Percentiles rank a stretch among this genome's conserved stretches.
phyloP scores from a whole-genome alignment of 768 basidiomycete species.

The Boletus insuetus region DNA sequence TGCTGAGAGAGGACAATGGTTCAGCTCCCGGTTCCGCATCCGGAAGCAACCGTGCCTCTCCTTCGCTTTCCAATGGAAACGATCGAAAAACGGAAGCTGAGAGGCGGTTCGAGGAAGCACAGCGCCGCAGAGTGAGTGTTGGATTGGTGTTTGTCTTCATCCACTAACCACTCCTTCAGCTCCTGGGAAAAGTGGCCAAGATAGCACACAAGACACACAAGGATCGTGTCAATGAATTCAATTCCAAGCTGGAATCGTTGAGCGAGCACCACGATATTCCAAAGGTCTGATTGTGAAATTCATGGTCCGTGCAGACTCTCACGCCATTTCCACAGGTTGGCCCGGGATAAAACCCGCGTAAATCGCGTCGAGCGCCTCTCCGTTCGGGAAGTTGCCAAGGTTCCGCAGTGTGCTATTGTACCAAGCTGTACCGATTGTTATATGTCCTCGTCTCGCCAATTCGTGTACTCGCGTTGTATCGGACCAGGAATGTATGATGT shows the following conservation, averaged over 20 bases:
- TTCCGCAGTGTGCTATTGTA: constrained; percentile 10
- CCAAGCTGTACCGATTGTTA: constrained; percentile 18
- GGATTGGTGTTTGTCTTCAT: neutral
- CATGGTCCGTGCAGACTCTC: constrained; percentile 31
- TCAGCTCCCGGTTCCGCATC: constrained; percentile 42
- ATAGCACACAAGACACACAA: constrained; percentile 87
- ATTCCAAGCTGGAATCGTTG: constrained; percentile 77
- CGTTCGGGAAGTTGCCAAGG: constrained; percentile 1
- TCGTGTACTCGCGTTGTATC: constrained; percentile 22
- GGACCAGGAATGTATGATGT: constrained; percentile 23
- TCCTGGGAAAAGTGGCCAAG: constrained; percentile 70
- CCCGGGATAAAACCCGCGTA: constrained; percentile 63
- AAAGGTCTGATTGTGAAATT: constrained; percentile 51
- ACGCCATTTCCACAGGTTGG: constrained; percentile 58
- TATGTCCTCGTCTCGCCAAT: constrained; percentile 13
- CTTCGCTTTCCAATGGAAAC: constrained; percentile 46
- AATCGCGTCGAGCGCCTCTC: constrained; percentile 29
- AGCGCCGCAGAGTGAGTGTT: constrained; percentile 67
- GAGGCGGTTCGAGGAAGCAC: constrained; percentile 84
- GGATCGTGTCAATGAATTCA: constrained; percentile 90
- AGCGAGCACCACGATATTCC: constrained; percentile 96
- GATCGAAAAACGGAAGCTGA: constrained; percentile 84
- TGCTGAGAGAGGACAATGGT: constrained; percentile 47
- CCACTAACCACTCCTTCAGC: constrained; percentile 41
- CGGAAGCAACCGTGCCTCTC: constrained; percentile 59